phyloP scores from a whole-genome alignment of 2,329 filamentous ascomycete species.

The Mariannaea sp. region DNA sequence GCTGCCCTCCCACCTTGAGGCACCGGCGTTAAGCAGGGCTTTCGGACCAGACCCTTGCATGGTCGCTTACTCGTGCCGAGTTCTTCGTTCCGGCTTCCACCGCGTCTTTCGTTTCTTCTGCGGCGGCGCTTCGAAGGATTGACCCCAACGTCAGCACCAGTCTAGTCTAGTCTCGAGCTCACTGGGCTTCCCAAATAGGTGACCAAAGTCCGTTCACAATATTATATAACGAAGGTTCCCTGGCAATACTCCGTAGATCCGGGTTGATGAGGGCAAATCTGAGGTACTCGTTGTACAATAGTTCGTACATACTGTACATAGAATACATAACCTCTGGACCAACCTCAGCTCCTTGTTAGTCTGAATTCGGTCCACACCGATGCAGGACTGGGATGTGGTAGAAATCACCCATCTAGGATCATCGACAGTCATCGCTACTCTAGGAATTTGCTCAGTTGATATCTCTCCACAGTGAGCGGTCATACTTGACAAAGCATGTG shows the following conservation, averaged over 20 bases:
- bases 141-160: slow-evolving; percentile 10
- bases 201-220: no score
- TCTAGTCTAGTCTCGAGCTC: background rate
- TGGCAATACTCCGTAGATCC: background rate
- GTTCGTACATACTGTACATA: no score
- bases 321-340: slow-evolving; percentile 1
- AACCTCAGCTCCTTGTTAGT: slow-evolving; percentile 13
- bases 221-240: slow-evolving; percentile 6
- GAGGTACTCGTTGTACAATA: no score
- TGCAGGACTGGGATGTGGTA: slow-evolving; percentile 4
- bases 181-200: slow-evolving; percentile 1
- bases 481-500: no score
- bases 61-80: slow-evolving; percentile 18
- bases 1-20: slow-evolving; percentile 12
- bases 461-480: no score
- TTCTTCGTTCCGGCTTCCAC: slow-evolving; percentile 6
- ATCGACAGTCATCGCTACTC: slow-evolving; percentile 13
- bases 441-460: no score
- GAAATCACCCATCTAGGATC: background rate
- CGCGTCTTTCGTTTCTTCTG: slow-evolving; percentile 16
- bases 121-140: slow-evolving; percentile 20
- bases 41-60: slow-evolving; percentile 13
- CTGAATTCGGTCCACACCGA: slow-evolving; percentile 16
- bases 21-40: slow-evolving; percentile 23
- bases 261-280: background rate